Percentiles rank a stretch among this genome's conserved stretches.
Conservation (phyloP, 352 stramenopile species). For the Paralagenidium karlingii region DNA sequence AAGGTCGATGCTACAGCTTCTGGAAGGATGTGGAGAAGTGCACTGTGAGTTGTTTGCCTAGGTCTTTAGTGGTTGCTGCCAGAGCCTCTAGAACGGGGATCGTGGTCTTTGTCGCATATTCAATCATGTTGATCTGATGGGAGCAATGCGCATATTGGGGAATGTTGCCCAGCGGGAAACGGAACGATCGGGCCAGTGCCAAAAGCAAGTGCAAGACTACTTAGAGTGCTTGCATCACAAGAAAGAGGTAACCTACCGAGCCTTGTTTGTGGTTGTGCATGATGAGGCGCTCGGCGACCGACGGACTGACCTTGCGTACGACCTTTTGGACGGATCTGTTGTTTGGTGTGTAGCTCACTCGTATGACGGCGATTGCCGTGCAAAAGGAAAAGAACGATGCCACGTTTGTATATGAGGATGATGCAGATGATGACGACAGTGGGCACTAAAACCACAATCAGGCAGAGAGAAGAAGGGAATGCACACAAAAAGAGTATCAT, state of each 20-base stretch:
- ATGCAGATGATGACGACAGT: no score
- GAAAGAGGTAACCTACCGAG: conserved; percentile 85
- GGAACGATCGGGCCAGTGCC: conserved; percentile 64
- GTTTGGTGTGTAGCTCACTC: conserved; percentile 33
- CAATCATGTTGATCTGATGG: no score
- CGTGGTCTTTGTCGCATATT: no score
- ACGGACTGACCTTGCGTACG: neutral
- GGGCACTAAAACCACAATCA: no score
- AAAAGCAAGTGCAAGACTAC: conserved; percentile 88
- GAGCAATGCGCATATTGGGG: no score
- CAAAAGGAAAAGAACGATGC: conserved; percentile 69
- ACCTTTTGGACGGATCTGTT: neutral
- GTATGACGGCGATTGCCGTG: conserved; percentile 70
- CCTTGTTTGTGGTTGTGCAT: neutral
- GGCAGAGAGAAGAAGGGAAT: no score
- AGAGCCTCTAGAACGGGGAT: no score
- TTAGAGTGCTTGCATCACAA: conserved; percentile 92
- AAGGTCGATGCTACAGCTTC: conserved; percentile 90
- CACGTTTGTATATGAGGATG: no score
- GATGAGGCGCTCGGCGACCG: neutral
- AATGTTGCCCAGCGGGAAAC: conserved; percentile 74
- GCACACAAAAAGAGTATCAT: no score
- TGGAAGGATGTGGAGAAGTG: conserved; percentile 91
- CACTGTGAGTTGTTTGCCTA: conserved; percentile 65
- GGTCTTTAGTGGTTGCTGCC: neutral